Evolutionary conservation across 352 stramenopile species (phyloP), one percentile per base, ranked within the genome.

Genomic region (Globisporangium cystogenes): DNA sequence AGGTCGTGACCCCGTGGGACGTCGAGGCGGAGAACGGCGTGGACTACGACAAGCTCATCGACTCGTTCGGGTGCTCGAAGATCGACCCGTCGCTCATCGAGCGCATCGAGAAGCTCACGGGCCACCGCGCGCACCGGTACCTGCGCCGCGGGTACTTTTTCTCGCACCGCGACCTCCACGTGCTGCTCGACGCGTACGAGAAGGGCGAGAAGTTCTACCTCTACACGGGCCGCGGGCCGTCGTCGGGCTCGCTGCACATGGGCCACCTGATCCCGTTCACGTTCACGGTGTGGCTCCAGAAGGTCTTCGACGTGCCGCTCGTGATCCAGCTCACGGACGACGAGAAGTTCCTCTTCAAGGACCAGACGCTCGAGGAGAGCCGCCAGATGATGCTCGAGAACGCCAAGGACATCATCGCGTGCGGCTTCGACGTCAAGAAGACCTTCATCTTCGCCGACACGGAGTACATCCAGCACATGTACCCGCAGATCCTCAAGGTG

Each of bases 321-420:
- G 97, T 99, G 57, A 99, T 99, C 70, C 98, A 99, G 80, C 95
- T 99, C 51, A 99, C 98, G 5, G 98, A 99, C 69, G 98, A 99
- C 71, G 97, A 99, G 68, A 99, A 99, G 76, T 99, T 99, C 62
- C 67, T 99, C 11, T 99, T 99, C 77, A 99, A 99, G 76, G 95
- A 98, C 59, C 82, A 96, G 62, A 93, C 86, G 52, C 68, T 95
- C 23, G 84, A 87, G 53, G 80, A 96, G 62, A 92, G 79, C 58
- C 81, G 96, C 47, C 60, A 83, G 29, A 93, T 99, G 68, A 98
- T 96, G 48, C 95, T 93, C 57, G 96, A 99, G 70, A 99, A 99
- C 82, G 96, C 96, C 45, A 99, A 99, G 65, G 98, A 99, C 76
- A 99, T 99, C 66, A 99, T 99, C 61, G 97, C 97, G 1, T 99